Conservation (phyloP, 495 filamentous ascomycete genomes). For the Penicillium verhagenii region DNA sequence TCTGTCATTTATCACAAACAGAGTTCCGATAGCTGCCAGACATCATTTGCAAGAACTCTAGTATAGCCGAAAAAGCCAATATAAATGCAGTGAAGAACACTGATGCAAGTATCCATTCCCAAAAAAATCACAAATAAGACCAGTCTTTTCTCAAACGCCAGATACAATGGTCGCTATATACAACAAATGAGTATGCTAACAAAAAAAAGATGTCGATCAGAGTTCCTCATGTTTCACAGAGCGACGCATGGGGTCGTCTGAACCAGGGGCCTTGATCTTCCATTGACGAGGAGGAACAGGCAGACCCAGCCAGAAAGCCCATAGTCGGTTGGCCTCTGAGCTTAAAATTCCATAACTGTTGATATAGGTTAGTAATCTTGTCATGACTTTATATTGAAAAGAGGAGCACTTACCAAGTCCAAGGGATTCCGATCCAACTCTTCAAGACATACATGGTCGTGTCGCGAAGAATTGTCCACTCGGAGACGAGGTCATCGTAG, state of each 20-base stretch:
- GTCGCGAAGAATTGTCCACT: conserved; percentile 59
- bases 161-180: conserved; percentile 10
- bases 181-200: conserved; percentile 12
- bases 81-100: background rate
- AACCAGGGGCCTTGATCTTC: conserved; percentile 52
- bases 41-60: too few relatives aligned
- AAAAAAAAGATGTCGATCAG: background rate
- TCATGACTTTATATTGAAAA: background rate
- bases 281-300: conserved; percentile 69
- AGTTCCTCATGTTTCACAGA: background rate
- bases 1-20: too few relatives aligned
- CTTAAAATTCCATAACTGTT: conserved; percentile 59
- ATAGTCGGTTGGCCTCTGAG: conserved; percentile 61
- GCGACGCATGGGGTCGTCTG: background rate
- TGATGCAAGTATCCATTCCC: conserved; percentile 1
- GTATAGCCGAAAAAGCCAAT: background rate
- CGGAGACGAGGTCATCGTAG: conserved; percentile 59
- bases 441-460: conserved; percentile 63
- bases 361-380: background rate
- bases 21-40: too few relatives aligned
- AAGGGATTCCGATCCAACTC: conserved; percentile 69
- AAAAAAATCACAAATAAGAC: background rate
- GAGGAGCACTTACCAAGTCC: conserved; percentile 61
- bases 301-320: conserved; percentile 76
- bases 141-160: conserved; percentile 14